Percentiles rank a stretch among this genome's conserved stretches.
phyloP scores from a whole-genome alignment of 495 filamentous ascomycete species.

The Haplographium delicatum region DNA sequence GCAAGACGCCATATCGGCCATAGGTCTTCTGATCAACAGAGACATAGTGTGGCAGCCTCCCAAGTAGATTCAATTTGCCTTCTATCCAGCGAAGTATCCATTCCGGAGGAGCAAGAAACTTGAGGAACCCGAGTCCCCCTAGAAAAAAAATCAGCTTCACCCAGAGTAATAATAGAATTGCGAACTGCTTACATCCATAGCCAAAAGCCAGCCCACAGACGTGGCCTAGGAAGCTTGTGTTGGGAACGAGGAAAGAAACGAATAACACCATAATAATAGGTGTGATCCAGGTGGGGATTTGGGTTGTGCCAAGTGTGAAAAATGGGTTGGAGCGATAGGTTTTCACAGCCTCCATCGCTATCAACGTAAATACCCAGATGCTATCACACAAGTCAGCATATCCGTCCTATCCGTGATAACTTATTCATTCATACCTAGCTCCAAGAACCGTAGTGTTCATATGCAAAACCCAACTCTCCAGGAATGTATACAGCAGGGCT shows the following conservation, averaged over 20 bases:
- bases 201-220: constrained; percentile 74
- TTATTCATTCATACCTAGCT: constrained; percentile 57
- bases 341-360: constrained; percentile 78
- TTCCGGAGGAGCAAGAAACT: constrained; percentile 78
- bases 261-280: constrained; percentile 71
- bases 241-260: constrained; percentile 67
- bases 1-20: constrained; percentile 85
- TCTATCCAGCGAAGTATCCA: constrained; percentile 77
- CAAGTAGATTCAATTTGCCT: constrained; percentile 74
- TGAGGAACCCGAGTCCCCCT: constrained; percentile 78
- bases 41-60: constrained; percentile 79
- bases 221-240: constrained; percentile 81
- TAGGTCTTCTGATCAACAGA: constrained; percentile 95
- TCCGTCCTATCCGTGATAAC: not conserved
- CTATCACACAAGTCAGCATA: constrained; percentile 33
- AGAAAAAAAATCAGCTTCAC: constrained; percentile 13
- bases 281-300: constrained; percentile 87
- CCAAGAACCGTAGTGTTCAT: constrained; percentile 69
- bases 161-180: not conserved
- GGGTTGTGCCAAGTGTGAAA: constrained; percentile 64
- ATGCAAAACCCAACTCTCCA: constrained; percentile 62
- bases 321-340: constrained; percentile 67
- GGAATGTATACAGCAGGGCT: constrained; percentile 61
- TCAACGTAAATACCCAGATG: constrained; percentile 85
- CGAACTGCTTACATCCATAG: constrained; percentile 66